phyloP scores from a whole-genome alignment of 1,284 basidiomycete species.

The Malassezia brasiliensis region DNA sequence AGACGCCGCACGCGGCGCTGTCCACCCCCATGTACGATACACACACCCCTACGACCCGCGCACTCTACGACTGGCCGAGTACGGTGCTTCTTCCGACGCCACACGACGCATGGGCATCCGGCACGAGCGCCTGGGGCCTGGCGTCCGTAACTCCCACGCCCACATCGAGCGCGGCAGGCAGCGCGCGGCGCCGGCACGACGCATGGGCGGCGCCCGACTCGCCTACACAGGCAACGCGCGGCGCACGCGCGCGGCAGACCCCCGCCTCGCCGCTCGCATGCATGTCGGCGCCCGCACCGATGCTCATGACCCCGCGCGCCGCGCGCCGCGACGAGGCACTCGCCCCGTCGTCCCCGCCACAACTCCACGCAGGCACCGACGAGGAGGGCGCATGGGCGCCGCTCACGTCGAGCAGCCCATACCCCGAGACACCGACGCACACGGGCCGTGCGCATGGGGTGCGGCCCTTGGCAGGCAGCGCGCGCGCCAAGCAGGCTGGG shows the following conservation, averaged over 20 bases:
- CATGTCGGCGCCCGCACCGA: no score
- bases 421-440: slow-evolving; percentile 1
- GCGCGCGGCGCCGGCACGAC: background rate
- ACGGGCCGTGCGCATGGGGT: background rate
- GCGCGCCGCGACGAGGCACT: no score
- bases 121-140: background rate
- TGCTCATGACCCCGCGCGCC: no score
- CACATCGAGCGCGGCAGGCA: background rate
- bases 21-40: slow-evolving; percentile 2
- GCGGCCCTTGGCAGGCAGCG: no score
- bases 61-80: background rate
- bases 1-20: slow-evolving; percentile 4
- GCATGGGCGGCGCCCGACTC: slow-evolving; percentile 11
- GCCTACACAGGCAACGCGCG: slow-evolving; percentile 7
- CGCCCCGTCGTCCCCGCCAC: background rate
- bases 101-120: background rate
- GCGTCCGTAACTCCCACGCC: background rate
- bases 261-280: background rate
- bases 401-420: slow-evolving; percentile 5
- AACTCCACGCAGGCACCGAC: background rate
- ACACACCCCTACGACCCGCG: background rate
- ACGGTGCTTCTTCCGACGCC: background rate
- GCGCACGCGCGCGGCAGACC: background rate
- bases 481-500: background rate
- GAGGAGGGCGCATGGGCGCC: background rate